These are phyloP conservation scores for Populus hybrid DNA, from an alignment of 441 rosid genomes.

Conservation along the genomic window DNA sequence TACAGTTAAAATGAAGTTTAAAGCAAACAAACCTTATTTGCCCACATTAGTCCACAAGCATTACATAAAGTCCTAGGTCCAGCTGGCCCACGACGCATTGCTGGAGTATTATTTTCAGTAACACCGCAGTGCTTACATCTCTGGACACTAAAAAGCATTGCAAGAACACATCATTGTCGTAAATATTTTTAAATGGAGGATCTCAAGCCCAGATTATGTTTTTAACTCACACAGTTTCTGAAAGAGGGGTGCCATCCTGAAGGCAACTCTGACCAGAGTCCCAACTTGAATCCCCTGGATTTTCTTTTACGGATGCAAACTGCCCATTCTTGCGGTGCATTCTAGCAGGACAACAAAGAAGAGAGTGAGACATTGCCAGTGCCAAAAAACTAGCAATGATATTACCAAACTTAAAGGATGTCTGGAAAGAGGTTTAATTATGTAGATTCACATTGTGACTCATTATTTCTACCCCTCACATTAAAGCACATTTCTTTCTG, in stretches of 20 bases:
- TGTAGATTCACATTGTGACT: background rate
- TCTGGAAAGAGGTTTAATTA: too few species aligned
- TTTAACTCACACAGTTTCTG: constrained; percentile 65
- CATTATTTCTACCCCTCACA: too few species aligned
- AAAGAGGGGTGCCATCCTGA: constrained; percentile 40
- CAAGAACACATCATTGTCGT: constrained; percentile 13
- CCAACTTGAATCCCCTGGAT: constrained; percentile 44
- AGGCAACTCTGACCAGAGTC: constrained; percentile 42
- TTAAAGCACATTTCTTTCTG: too few species aligned
- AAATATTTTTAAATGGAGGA: constrained; percentile 13
- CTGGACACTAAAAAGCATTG: constrained; percentile 36
- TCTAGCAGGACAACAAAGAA: constrained; percentile 31
- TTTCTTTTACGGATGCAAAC: constrained; percentile 64
- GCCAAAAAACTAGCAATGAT: background rate
- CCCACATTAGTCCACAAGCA: constrained; percentile 89
- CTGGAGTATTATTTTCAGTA: constrained; percentile 63
- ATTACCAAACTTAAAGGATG: background rate
- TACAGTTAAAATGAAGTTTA: background rate
- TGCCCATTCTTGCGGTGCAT: constrained; percentile 86
- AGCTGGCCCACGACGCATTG: constrained; percentile 88
- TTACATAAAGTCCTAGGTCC: constrained; percentile 81
- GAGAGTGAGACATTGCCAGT: background rate
- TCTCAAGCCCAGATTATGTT: constrained; percentile 3
- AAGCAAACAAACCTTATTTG: constrained; percentile 50
- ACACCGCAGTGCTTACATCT: constrained; percentile 75